These are phyloP conservation scores for Mucor plumbeus DNA, from an alignment of 371 early-diverging fungal species.

Conservation along the genomic window DNA sequence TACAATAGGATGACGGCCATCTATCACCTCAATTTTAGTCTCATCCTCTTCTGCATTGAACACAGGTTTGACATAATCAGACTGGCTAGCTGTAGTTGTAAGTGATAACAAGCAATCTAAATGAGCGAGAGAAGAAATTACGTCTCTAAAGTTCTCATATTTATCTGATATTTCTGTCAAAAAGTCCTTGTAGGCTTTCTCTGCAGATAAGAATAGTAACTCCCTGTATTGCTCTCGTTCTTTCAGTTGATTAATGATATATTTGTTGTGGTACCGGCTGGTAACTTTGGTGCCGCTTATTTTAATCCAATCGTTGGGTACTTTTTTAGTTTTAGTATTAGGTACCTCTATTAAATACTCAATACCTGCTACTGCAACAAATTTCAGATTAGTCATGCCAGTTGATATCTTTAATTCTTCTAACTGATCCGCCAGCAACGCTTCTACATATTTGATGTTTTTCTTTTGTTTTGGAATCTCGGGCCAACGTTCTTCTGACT, in stretches of 20 bases:
- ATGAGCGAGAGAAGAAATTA: slow-evolving; percentile 65
- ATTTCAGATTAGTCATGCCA: slow-evolving; percentile 55
- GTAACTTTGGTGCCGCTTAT: slow-evolving; percentile 80
- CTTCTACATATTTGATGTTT: slow-evolving; percentile 54
- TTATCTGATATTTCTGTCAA: slow-evolving; percentile 58
- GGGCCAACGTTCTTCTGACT: slow-evolving; percentile 56
- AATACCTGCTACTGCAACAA: slow-evolving; percentile 59
- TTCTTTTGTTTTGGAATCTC: slow-evolving; percentile 47
- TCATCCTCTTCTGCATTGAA: slow-evolving; percentile 44
- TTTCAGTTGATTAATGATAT: slow-evolving; percentile 64
- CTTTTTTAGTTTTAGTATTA: slow-evolving; percentile 60
- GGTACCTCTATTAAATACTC: slow-evolving; percentile 57
- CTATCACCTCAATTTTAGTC: slow-evolving; percentile 46
- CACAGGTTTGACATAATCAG: slow-evolving; percentile 76
- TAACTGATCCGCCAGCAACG: slow-evolving; percentile 54
- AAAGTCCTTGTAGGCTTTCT: slow-evolving; percentile 65
- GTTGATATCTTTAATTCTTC: slow-evolving; percentile 44
- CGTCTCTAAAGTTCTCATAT: slow-evolving; percentile 68
- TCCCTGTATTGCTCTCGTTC: slow-evolving; percentile 80
- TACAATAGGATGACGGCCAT: slow-evolving; percentile 71
- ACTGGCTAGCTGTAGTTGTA: slow-evolving; percentile 63
- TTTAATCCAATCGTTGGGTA: slow-evolving; percentile 79
- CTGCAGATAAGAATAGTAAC: slow-evolving; percentile 46
- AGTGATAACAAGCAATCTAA: slow-evolving; percentile 82
- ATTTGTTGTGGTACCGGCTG: slow-evolving; percentile 85